Percentiles rank a stretch among this genome's conserved stretches.
Evolutionary conservation across 2,329 filamentous ascomycete genomes (phyloP).

Genomic region (Akanthomyces dipterigenus): DNA sequence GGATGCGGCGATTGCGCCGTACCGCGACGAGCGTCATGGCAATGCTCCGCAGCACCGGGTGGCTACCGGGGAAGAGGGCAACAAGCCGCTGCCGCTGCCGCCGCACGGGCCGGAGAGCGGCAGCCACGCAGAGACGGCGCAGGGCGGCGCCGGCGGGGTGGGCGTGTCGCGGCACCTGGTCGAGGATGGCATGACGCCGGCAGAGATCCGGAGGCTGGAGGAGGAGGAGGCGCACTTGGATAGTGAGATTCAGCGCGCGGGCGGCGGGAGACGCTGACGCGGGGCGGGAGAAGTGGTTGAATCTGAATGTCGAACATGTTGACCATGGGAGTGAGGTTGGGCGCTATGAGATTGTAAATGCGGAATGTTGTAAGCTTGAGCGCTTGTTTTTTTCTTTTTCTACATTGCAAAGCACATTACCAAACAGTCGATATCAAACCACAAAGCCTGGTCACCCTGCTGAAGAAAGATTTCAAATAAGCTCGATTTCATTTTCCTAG

Average conservation of each 20-base stretch:
- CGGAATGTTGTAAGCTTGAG: too few species aligned
- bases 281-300: neutral
- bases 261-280: conserved; percentile 20
- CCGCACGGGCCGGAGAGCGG: neutral
- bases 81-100: neutral
- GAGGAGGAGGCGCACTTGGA: conserved; percentile 53
- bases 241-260: conserved; percentile 45
- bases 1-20: conserved; percentile 5
- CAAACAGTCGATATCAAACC: neutral
- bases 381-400: neutral
- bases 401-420: neutral
- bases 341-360: neutral
- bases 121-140: conserved; percentile 19
- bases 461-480: neutral
- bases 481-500: neutral
- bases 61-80: too few species aligned
- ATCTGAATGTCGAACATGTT: neutral
- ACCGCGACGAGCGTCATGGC: conserved; percentile 8
- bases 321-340: neutral
- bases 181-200: conserved; percentile 54
- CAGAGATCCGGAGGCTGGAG: conserved; percentile 48
- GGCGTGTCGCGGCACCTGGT: conserved; percentile 40
- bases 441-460: neutral
- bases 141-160: too few species aligned
- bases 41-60: too few species aligned